Evolutionary conservation across 2,329 filamentous ascomycete genomes (phyloP).

Genomic region (Talaromyces sp.): DNA sequence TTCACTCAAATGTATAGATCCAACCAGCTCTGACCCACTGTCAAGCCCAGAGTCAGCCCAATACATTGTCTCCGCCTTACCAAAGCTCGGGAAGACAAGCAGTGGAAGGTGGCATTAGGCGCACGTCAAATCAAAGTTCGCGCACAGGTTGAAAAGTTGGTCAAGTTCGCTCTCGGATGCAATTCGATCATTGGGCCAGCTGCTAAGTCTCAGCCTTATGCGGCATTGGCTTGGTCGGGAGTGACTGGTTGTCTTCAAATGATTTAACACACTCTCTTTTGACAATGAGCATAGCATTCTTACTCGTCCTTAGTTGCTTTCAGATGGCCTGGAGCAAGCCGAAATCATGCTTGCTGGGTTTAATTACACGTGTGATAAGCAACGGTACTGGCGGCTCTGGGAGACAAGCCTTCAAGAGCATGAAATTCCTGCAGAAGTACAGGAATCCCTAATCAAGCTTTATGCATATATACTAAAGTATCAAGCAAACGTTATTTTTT

Average conservation of each 20-base stretch:
- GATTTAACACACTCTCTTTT: too few species aligned
- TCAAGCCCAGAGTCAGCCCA: background rate
- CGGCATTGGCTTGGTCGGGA: conserved; percentile 30
- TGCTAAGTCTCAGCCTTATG: conserved; percentile 26
- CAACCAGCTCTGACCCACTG: background rate
- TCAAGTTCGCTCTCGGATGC: conserved; percentile 14
- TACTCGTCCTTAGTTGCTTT: background rate
- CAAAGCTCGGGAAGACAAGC: conserved; percentile 18
- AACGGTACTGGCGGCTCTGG: conserved; percentile 25
- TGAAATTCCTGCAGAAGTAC: background rate
- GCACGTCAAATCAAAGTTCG: conserved; percentile 15
- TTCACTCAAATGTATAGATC: background rate
- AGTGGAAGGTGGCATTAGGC: conserved; percentile 23
- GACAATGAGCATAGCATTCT: background rate
- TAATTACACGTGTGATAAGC: conserved; percentile 22
- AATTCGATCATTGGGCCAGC: conserved; percentile 12
- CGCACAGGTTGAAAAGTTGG: conserved; percentile 16
- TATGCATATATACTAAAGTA: conserved; percentile 26
- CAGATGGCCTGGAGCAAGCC: conserved; percentile 15
- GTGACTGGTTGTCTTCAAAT: too few species aligned
- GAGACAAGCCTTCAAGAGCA: too few species aligned
- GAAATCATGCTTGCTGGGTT: conserved; percentile 27
- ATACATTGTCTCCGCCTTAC: background rate
- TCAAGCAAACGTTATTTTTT: conserved; percentile 18
- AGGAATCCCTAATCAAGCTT: conserved; percentile 20